A percentile compares a stretch with the other conserved stretches of the same genome.
Evolutionary conservation across 169 alveolate species (phyloP).

Genomic region (Plasmodium gallinaceum): DNA sequence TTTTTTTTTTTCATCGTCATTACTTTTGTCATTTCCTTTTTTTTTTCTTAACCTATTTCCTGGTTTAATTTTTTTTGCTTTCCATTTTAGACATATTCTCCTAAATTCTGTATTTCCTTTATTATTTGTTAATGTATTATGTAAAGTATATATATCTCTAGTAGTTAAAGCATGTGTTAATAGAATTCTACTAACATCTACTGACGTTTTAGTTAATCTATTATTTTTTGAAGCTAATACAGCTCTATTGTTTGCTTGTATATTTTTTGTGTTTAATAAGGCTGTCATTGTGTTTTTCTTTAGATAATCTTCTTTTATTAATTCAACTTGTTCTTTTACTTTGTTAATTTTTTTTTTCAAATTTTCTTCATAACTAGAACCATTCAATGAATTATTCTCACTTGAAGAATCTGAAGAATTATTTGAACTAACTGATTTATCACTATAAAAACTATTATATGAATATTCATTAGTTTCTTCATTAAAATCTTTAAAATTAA

Average conservation of each 20-base stretch:
- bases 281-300: conserved; percentile 56
- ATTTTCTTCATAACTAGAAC: conserved; percentile 40
- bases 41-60: conserved; percentile 16
- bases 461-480: conserved; percentile 1
- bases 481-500: conserved; percentile 9
- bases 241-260: conserved; percentile 64
- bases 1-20: conserved; percentile 12
- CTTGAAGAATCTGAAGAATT: conserved; percentile 17
- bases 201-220: conserved; percentile 48
- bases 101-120: conserved; percentile 53
- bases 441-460: conserved; percentile 13
- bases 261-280: conserved; percentile 41
- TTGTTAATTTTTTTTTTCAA: conserved; percentile 29
- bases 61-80: conserved; percentile 23
- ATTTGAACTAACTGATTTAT: conserved; percentile 10
- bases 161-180: conserved; percentile 61
- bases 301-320: conserved; percentile 58
- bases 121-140: conserved; percentile 22
- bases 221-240: conserved; percentile 60
- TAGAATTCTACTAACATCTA: conserved; percentile 55
- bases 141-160: conserved; percentile 53
- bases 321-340: conserved; percentile 64
- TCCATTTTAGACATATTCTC: conserved; percentile 58
- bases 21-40: background rate
- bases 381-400: conserved; percentile 24